Evolutionary conservation across 2,329 filamentous ascomycete genomes (phyloP), one percentile per base, ranked within the genome.

Genomic region (Epichloe aotearoae): DNA sequence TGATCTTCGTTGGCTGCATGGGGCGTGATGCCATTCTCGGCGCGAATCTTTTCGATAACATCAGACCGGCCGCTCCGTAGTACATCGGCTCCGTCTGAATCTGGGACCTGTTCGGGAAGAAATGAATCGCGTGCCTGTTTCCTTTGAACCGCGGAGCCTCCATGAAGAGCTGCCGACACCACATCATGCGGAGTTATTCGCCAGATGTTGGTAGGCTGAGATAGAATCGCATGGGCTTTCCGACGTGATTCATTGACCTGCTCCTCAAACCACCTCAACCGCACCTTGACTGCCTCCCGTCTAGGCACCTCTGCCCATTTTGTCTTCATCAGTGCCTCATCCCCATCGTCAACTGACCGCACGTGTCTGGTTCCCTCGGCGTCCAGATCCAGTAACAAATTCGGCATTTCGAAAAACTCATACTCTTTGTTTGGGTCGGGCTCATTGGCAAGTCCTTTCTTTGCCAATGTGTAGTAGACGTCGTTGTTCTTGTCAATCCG

Each of bases 301-400:
- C 54, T 58, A 5, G 55, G 57, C 37, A 58, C 52, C 10, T 53
- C 43, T 33, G 47, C 57, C 66, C 66, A 73, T 50, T 54, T 61
- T 17, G 53, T 56, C 39, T 38, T 43, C 53, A 66, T 62, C 3
- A 48, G 54, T n/a, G 55, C 58, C 49, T 71, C 70, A 43, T 73
- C 64, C 4, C 57, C 54, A 3, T 65, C 55, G 44, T 68, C 62
- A 50, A 63, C 71, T 2, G 61, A 58, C 30, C 74, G 72, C 39
- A 78, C 73, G 45, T 65, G 60, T 1, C 58, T 62, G 54, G 59
- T 70, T 19, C 70, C 66, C 53, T 72, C 68, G 43, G 73, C 71
- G 55, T 79, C 76, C 39, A 80, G 72, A 52, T 80, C 74, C 39
- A 80, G 65, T 3, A 78, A 59, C 11, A 73, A 54, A 17, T 66